phyloP scores from a whole-genome alignment of 139 green algal species.

The Ulvella scutata region DNA sequence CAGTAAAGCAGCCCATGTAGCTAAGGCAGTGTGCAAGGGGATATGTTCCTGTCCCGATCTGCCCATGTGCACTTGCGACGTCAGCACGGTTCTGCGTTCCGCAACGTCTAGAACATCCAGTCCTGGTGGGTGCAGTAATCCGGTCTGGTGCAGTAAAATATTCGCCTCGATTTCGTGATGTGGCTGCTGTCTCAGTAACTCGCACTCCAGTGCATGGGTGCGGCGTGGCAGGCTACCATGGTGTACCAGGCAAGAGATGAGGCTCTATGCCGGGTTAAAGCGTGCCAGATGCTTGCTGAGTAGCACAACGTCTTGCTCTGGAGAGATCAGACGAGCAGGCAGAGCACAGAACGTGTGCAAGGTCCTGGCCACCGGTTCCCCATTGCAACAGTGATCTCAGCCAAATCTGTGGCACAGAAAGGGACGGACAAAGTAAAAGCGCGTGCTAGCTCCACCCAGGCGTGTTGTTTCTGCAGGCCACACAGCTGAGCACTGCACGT shows the following conservation, averaged over 20 bases:
- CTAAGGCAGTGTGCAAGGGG: neutral
- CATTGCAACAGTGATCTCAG: neutral
- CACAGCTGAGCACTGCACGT: neutral
- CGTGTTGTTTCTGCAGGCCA: neutral
- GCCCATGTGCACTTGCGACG: neutral
- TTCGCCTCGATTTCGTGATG: too few species aligned
- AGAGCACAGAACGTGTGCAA: neutral
- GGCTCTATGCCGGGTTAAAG: too few species aligned
- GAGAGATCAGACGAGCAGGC: neutral
- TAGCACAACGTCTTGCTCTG: neutral
- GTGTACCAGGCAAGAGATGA: too few species aligned
- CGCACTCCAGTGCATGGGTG: too few species aligned
- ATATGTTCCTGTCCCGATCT: neutral
- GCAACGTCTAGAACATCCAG: too few species aligned
- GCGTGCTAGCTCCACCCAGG: neutral
- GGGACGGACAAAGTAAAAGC: too few species aligned
- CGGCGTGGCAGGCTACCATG: too few species aligned
- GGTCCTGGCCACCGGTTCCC: neutral
- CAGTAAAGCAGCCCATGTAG: neutral
- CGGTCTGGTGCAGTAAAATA: too few species aligned
- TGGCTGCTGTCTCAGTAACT: too few species aligned
- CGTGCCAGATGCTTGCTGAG: neutral
- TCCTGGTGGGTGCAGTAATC: too few species aligned
- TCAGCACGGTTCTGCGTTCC: too few species aligned
- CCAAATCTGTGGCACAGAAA: too few species aligned